These are phyloP conservation scores for Fusarium heterosporum DNA, from an alignment of 2,329 filamentous ascomycete genomes.

Conservation along the genomic window DNA sequence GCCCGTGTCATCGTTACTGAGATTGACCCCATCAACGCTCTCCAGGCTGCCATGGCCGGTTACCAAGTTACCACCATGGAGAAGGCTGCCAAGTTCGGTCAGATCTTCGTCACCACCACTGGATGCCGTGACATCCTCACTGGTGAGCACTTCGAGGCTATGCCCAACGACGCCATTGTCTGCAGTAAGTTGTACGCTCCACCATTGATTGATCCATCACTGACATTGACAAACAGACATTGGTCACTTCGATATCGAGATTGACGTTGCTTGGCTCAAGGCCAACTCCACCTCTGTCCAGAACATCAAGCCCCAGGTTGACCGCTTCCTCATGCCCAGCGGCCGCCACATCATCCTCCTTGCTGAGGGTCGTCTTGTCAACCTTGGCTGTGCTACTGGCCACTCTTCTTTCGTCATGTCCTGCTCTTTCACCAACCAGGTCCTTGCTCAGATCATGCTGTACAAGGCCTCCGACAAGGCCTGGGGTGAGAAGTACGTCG, in stretches of 20 bases:
- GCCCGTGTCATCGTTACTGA: slow-evolving; percentile 96
- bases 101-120: slow-evolving; percentile 99
- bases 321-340: slow-evolving; percentile 94
- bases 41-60: slow-evolving; percentile 97
- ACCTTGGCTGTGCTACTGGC: slow-evolving; percentile 98
- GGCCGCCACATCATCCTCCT: slow-evolving; percentile 98
- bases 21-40: slow-evolving; percentile 99
- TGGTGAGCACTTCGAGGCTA: slow-evolving; percentile 90
- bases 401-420: slow-evolving; percentile 99
- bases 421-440: slow-evolving; percentile 99
- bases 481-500: slow-evolving; percentile 93
- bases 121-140: slow-evolving; percentile 98
- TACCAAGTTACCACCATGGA: slow-evolving; percentile 99
- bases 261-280: slow-evolving; percentile 99
- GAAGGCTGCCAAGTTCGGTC: slow-evolving; percentile 86
- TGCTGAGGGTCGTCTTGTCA: slow-evolving; percentile 98
- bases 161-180: slow-evolving; percentile 98
- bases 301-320: slow-evolving; percentile 99
- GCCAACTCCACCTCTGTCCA: slow-evolving; percentile 90
- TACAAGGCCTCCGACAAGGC: slow-evolving; percentile 91
- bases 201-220: slow-evolving; percentile 17
- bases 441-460: slow-evolving; percentile 98
- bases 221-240: slow-evolving; percentile 70
- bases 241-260: slow-evolving; percentile 99
- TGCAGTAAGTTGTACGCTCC: slow-evolving; percentile 74